phyloP scores from a whole-genome alignment of 2,329 filamentous ascomycete species.

The Aspergillus japonicus region DNA sequence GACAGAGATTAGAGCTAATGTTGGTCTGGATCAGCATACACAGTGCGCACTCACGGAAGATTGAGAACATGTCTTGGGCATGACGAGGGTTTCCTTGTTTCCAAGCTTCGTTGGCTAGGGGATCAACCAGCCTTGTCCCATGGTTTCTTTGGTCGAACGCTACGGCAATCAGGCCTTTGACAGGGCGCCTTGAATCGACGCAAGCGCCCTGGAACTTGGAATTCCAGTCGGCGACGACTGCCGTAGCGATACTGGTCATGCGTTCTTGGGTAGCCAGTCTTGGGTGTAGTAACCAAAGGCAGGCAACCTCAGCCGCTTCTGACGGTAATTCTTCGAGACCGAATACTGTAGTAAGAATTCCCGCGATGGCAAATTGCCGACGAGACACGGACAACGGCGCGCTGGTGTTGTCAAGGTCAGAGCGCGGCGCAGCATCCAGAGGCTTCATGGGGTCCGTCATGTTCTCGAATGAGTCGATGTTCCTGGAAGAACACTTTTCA shows the following conservation, averaged over 20 bases:
- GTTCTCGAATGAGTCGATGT: background rate
- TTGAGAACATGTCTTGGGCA: conserved; percentile 87
- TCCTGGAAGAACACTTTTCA: background rate
- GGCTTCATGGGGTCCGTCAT: conserved; percentile 41
- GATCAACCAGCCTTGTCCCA: conserved; percentile 68
- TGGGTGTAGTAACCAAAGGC: conserved; percentile 89
- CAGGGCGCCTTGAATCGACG: conserved; percentile 24
- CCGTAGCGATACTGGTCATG: conserved; percentile 74
- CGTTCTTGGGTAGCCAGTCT: conserved; percentile 67
- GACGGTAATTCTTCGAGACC: conserved; percentile 72
- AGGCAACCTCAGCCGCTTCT: conserved; percentile 60
- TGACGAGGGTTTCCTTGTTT: conserved; percentile 73
- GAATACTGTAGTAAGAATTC: conserved; percentile 75
- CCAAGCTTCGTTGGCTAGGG: conserved; percentile 74
- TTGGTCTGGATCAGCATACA: background rate
- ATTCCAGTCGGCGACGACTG: conserved; percentile 69
- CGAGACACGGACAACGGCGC: conserved; percentile 54
- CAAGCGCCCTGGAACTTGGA: conserved; percentile 35
- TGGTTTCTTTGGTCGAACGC: conserved; percentile 94
- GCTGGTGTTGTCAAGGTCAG: conserved; percentile 9
- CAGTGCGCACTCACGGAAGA: conserved; percentile 57
- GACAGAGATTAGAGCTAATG: background rate
- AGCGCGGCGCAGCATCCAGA: conserved; percentile 24
- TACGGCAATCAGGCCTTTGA: conserved; percentile 70
- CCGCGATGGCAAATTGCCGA: conserved; percentile 69